Evolutionary conservation across 441 rosid genomes (phyloP), one percentile per base, ranked within the genome.

Genomic region (Bruguiera hainesii): DNA sequence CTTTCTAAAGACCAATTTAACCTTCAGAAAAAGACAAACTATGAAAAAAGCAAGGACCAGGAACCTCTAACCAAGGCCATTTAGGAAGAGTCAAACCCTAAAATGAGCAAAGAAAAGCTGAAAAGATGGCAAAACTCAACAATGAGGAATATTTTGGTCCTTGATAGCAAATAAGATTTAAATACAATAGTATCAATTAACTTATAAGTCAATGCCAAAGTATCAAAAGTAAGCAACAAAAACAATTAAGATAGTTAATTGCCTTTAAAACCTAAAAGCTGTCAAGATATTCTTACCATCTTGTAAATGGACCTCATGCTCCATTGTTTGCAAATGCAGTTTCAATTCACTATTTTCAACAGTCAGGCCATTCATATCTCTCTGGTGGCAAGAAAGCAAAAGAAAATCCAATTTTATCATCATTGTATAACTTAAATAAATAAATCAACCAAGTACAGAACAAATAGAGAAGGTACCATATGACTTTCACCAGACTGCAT

Each of bases 301-400:
- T 78, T 95, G 99, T 85, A 95, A 79, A 77, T 92, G 91, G 80
- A 87, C 95, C 76, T 95, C 98, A 72, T 92, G 98, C 83, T 92
- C 99, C 95, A 85, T 95, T 0, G 98, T 86, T 78, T 92, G 98
- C 84, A 95, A 76, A 0, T 95, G 96, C 85, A 95, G 78, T 75
- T 92, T 95, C 83, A 95, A 74, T 80, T 95, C 99, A 73, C 82
- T 89, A 77, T 92, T 95, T 78, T 95, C 98, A 76, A 88, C 81
- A 33, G 89, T 87, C 76, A 95, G 81, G 66, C 97, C 93, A 87
- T 84, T 92, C 56, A 97, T 90, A 80, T 95, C 99, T 80, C 99
- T 92, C 99, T 95, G 89, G 60, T 61, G 79, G 64, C 56, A 63
- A 52, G 67, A 25, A 71, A 48, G 13, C 65, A 56, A 46, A 66